Base-by-base conservation (phyloP, 805 yeast genomes). In the Hanseniaspora guilliermondii region DNA sequence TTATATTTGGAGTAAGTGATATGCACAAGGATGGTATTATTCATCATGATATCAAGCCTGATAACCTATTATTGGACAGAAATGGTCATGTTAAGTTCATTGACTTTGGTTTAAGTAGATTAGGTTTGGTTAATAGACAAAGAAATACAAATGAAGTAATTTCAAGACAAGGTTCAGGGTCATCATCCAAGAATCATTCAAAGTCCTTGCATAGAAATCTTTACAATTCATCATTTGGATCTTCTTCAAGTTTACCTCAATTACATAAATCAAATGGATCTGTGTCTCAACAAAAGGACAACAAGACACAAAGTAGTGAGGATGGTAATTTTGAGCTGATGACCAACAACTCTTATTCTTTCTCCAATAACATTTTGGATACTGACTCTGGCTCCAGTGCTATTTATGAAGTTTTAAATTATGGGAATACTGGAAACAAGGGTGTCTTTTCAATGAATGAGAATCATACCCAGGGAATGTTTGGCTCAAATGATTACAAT, bases 31-130 rank as follows among this genome's bases (percentile, higher is more conserved):
- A 85, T 60, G 96, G 96, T 0, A 87, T 94, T 49, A 85, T 93
- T 53, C 98, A 93, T 68, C 81, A 96, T 62, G 99, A 93, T 67
- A 72, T 93, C 64, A 93, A 93, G 65, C 98, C 98, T 0, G 98
- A 93, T 64, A 93, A 93, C 61, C 67, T 93, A 36, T 72, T 93
- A 59, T 88, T 93, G 59, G 97, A 89, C 65, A 73, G 78, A 53
- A 71, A 73, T 36, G 99, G 99, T 0, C 98, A 93, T 69, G 67
- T 93, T 58, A 93, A 93, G 67, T 70, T 94, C 57, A 89, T 97
- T 0, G 98, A 93, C 69, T 93, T 93, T 72, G 99, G 98, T 1
- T 74, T 93, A 44, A 85, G 95, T 8, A 74, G 95, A 64, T 81
- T 88, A 74, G 97, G 97, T 32, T 77, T 89, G 44, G 78, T 87